A percentile compares a stretch with the other conserved stretches of the same genome.
phyloP scores from a whole-genome alignment of 345 rosid genomes.

The rapeseed (Brassica napus) region Da-Ae NC_063445.1:56594001-56594500 shows the following conservation, averaged over 20 bases:
- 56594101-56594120: conserved; percentile 44
- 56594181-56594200: conserved; percentile 16
- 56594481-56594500: neutral
- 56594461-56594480: conserved; percentile 91
- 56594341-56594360: conserved; percentile 97
- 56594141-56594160: conserved; percentile 98
- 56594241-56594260: conserved; percentile 8
- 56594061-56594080: no score
- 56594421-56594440: conserved; percentile 75
- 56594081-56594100: no score
- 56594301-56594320: neutral
- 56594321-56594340: conserved; percentile 24
- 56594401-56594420: conserved; percentile 76
- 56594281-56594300: conserved; percentile 9
- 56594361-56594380: conserved; percentile 94
- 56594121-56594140: conserved; percentile 99
- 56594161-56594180: conserved; percentile 40
- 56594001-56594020: conserved; percentile 85
- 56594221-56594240: no score
- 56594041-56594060: neutral
- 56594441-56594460: conserved; percentile 98
- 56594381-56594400: conserved; percentile 94
- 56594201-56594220: no score
- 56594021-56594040: conserved; percentile 67
- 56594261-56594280: conserved; percentile 15